Conservation (phyloP, 306 rosid genomes). For the Cucumis sativus region Cucumber_9930_V3 NC_026658.2:24606501-24607000, state of each 20-base stretch:
- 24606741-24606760: slow-evolving; percentile 45
- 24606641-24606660: slow-evolving; percentile 14
- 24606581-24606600: slow-evolving; percentile 14
- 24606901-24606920: slow-evolving; percentile 13
- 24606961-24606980: slow-evolving; percentile 45
- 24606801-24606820: slow-evolving; percentile 19
- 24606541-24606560: slow-evolving; percentile 19
- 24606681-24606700: slow-evolving; percentile 23
- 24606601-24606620: slow-evolving; percentile 19
- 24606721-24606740: slow-evolving; percentile 18
- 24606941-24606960: slow-evolving; percentile 71
- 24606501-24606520: background rate
- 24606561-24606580: background rate
- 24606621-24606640: slow-evolving; percentile 30
- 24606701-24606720: slow-evolving; percentile 26
- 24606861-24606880: slow-evolving; percentile 23
- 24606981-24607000: slow-evolving; percentile 25
- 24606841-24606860: slow-evolving; percentile 7
- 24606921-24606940: slow-evolving; percentile 45
- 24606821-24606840: background rate
- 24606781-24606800: slow-evolving; percentile 24
- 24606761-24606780: slow-evolving; percentile 11
- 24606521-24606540: background rate
- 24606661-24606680: slow-evolving; percentile 7
- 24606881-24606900: slow-evolving; percentile 24